Evolutionary conservation across 164 flowering plant species (phyloP), one percentile per base, ranked within the genome.

Genomic region (Chimonanthus salicifolius): DNA sequence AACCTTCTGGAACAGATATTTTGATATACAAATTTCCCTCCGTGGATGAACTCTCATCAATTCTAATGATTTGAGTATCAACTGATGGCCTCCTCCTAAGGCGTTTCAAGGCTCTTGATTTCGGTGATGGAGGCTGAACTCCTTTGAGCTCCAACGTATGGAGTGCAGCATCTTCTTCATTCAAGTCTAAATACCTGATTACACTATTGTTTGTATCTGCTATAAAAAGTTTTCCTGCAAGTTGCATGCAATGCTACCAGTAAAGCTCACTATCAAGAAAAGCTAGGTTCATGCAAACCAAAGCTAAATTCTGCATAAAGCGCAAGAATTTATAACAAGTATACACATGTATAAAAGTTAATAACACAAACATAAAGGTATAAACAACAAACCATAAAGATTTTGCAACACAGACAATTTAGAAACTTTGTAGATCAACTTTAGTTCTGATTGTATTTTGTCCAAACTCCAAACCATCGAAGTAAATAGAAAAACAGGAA

Each of bases 161-260:
- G 75, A 94, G 84, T 75, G 81, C 76, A 49, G 86, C 48, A 33
- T 84, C 87, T 72, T 81, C 74, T 72, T 85, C 81, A 71, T 80
- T 87, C 80, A 90, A 75, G 75, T 92, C 94, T 62, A 92, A 70
- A 73, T 78, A 87, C 82, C 97, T 81, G 76, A 94, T 90, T 33
- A 90, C 33, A 74, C 87, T 94, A 80, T 94, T 94, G 83, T 94
- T 92, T 80, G 97, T 94, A 82, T 94, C 99, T 64, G 98, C 97
- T 70, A 94, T 83, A 50, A 83, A 72, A 64, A 92, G 75, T 69
- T 77, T 89, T 71, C 97, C 99, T 94, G 86, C 83, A 87, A 71
- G 50, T 77, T 60, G 33, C 43, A 70, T 62, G 54, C 44, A 51
- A 68, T 8, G 2, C 15, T 50, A 66, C 4, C 58, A 58, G 50